Percentiles rank a stretch among this genome's conserved stretches.
phyloP scores from a whole-genome alignment of 1,284 basidiomycete genomes.

The Irpex sp. region DNA sequence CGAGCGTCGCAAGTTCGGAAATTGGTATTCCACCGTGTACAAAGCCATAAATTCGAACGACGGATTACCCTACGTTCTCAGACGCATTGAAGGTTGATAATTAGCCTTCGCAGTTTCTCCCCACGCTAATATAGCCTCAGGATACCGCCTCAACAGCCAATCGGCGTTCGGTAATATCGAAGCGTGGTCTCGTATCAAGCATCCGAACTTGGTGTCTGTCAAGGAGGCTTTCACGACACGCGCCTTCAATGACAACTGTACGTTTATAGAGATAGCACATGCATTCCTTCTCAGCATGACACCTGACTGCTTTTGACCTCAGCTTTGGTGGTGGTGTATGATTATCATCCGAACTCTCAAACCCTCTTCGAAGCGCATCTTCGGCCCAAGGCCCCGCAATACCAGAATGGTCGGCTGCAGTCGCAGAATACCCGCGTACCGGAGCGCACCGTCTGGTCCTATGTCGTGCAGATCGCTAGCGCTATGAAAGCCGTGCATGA shows the following conservation, averaged over 20 bases:
- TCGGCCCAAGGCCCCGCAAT: slow-evolving; percentile 44
- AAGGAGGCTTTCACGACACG: slow-evolving; percentile 95
- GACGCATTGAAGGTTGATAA: slow-evolving; percentile 82
- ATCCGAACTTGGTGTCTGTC: slow-evolving; percentile 85
- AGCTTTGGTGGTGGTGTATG: slow-evolving; percentile 93
- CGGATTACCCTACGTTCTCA: slow-evolving; percentile 75
- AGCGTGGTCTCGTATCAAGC: slow-evolving; percentile 81
- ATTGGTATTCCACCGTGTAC: slow-evolving; percentile 81
- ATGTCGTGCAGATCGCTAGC: slow-evolving; percentile 86
- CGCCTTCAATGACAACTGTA: slow-evolving; percentile 91
- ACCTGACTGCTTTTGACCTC: slow-evolving; percentile 6
- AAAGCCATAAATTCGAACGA: slow-evolving; percentile 79
- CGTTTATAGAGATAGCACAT: slow-evolving; percentile 24
- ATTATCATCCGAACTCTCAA: slow-evolving; percentile 84
- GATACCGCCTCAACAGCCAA: slow-evolving; percentile 81
- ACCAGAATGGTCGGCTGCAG: slow-evolving; percentile 42
- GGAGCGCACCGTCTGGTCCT: slow-evolving; percentile 93
- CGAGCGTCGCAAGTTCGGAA: slow-evolving; percentile 69
- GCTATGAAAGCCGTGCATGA: slow-evolving; percentile 88
- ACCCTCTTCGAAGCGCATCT: slow-evolving; percentile 77
- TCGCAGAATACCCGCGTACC: slow-evolving; percentile 44
- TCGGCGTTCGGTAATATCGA: slow-evolving; percentile 84
- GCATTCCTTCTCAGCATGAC: not conserved
- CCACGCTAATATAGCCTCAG: slow-evolving; percentile 35
- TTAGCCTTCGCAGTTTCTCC: not conserved